Base-by-base conservation (phyloP, 331 rosid species). In the Stylosanthes scabra region DNA sequence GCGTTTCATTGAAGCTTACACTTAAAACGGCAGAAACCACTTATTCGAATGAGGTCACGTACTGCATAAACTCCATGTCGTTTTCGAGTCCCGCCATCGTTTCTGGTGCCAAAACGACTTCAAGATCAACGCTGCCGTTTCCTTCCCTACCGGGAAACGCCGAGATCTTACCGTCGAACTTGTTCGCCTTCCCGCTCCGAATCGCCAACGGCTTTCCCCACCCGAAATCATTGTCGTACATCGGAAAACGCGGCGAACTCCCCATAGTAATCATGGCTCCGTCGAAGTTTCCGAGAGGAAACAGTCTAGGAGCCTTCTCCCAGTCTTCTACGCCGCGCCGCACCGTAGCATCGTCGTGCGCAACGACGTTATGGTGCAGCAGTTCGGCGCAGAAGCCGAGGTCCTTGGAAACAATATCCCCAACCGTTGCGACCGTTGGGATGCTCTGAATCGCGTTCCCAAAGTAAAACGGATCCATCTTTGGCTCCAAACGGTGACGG, bases 251-350 rank as follows among this genome's bases (percentile, higher is more conserved):
- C 28, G 98, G 98, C 1, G 98, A 91, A 72, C 97, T 91, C 1
- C 98, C 98, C 97, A 93, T 91, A n/a, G 98, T 93, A 45, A 93
- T 93, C 37, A 82, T 75, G 0, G 98, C 98, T 0, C 98, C 98
- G 84, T 93, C 98, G 56, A 81, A 84, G 76, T 93, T 93, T 13
- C 98, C 98, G 1, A 93, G 81, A 0, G 98, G 98, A 31, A 93
- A 93, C 41, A 91, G 45, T 76, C 97, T 83, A 7, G 98, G 98
- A 2, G 80, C 73, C 12, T 72, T 79, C 81, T 91, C 98, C 98
- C 98, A 93, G 20, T 86, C 91, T 76, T 71, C 81, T 27, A 93
- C 74, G 25, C 96, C 96, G 47, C 82, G 85, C 10, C 87, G 88
- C 79, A 91, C 96, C 2, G 86, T 88, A 0, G 85, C 82, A 50